Evolutionary conservation across 805 yeast species (phyloP).

Genomic region (Ascoidea rubescens): DNA sequence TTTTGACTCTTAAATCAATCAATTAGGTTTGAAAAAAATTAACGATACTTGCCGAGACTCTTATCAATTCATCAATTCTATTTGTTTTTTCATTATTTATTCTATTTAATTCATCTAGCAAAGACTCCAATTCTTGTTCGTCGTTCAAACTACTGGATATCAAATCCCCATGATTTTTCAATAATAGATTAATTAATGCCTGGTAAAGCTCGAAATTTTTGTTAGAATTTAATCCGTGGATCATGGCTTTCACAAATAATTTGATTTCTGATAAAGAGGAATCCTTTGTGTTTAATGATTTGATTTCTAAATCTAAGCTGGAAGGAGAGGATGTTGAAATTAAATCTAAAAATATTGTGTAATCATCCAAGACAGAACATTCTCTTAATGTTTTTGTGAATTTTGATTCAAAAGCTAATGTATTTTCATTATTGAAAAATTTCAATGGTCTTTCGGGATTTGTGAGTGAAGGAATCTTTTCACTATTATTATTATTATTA

Average conservation of each 20-base stretch:
- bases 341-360: conserved; percentile 34
- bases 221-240: conserved; percentile 40
- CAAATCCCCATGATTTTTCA: conserved; percentile 75
- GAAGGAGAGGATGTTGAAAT: conserved; percentile 60
- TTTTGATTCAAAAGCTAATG: conserved; percentile 49
- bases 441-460: conserved; percentile 12
- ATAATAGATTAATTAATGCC: conserved; percentile 63
- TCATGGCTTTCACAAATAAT: conserved; percentile 53
- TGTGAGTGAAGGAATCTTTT: neutral
- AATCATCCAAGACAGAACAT: conserved; percentile 27
- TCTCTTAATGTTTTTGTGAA: conserved; percentile 56
- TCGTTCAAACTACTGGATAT: conserved; percentile 25
- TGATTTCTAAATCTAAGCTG: conserved; percentile 70
- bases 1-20: neutral
- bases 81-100: conserved; percentile 27
- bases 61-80: conserved; percentile 50
- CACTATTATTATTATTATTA: conserved; percentile 1
- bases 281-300: conserved; percentile 53
- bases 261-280: conserved; percentile 51
- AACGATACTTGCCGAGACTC: conserved; percentile 73
- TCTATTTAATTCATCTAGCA: conserved; percentile 35
- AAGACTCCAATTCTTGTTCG: conserved; percentile 23
- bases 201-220: conserved; percentile 64
- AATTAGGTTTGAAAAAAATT: conserved; percentile 27
- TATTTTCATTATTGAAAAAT: conserved; percentile 7